Base-by-base conservation (phyloP, 148 eudicot species). In the Silene uniflora region DNA sequence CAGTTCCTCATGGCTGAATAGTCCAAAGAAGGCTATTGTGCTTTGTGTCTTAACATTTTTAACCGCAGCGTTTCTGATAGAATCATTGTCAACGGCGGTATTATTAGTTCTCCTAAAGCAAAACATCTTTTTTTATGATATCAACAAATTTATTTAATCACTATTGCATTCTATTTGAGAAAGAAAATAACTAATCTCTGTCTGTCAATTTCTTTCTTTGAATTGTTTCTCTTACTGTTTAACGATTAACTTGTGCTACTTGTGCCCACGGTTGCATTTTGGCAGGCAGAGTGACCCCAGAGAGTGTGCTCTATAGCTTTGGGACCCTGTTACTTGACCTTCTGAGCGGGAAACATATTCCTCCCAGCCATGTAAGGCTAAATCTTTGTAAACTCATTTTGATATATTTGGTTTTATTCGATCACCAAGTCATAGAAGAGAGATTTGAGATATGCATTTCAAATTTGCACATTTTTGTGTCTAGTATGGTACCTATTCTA, bases 311-410 rank as follows among this genome's bases (percentile, higher is more conserved):
- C 70, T 93, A 93, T 84, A 91, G 98, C 87, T 91, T 93, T 74
- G 98, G 98, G 55, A 91, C 97, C 65, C 98, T 93, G 82, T 79
- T 93, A 81, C 97, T 93, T 77, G 98, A 93, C 76, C 89, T 93
- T 80, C 89, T 93, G 71, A 93, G 97, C 78, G 98, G 98, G 68
- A 93, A 93, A 75, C 97, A 93, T 81, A 93, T 93, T 56, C 98
- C 98, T 76, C 98, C 87, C 8, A 82, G 87, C 73, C 87, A 82
- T 79, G 87, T 85, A 79, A 82, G 87, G 69, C 69, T 79, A 54
- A n/a, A 17, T 63, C n/a, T 10, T 29, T 62, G 42, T 55, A 2
- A 55, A 63, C 9, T 1, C 4, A n/a, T 27, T 42, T 47, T 32
- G 35, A 32, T 32, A 5, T 60, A 16, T 23, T 44, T 16, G 18